These are phyloP conservation scores for Podosphaera xanthii DNA, from an alignment of 2,329 filamentous ascomycete genomes.

Conservation along the genomic window DNA sequence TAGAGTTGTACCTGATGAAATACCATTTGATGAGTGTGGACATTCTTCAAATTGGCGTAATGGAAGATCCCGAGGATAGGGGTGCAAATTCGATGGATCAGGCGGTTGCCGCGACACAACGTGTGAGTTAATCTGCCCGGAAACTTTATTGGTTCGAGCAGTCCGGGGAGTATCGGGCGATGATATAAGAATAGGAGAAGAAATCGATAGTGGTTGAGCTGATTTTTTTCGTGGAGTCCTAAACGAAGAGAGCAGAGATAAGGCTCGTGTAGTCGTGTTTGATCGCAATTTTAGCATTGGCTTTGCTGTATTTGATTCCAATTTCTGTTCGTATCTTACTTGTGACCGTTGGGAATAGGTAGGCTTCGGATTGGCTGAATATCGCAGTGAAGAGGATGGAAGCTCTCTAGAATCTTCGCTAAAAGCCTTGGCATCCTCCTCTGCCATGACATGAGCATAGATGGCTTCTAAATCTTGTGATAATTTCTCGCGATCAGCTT, in stretches of 20 bases:
- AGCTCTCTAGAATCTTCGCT: slow-evolving; percentile 25
- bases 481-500: slow-evolving; percentile 49
- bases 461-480: slow-evolving; percentile 72
- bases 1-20: slow-evolving; percentile 28
- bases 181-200: slow-evolving; percentile 42
- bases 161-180: slow-evolving; percentile 23
- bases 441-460: slow-evolving; percentile 80
- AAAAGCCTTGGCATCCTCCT: slow-evolving; percentile 46
- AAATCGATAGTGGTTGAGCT: slow-evolving; percentile 31
- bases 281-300: slow-evolving; percentile 16
- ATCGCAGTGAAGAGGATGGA: slow-evolving; percentile 7
- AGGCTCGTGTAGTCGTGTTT: slow-evolving; percentile 28
- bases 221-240: slow-evolving; percentile 26
- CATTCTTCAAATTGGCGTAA: slow-evolving; percentile 39
- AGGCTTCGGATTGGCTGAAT: background rate
- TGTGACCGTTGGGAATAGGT: background rate
- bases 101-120: background rate
- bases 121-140: background rate
- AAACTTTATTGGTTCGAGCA: background rate
- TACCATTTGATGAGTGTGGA: slow-evolving; percentile 25
- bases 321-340: background rate
- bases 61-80: slow-evolving; percentile 25
- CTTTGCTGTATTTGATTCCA: slow-evolving; percentile 22
- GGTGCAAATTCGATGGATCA: slow-evolving; percentile 1
- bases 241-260: slow-evolving; percentile 36